phyloP scores from a whole-genome alignment of 805 yeast genomes.

The Saccharomycopsis synnaedendra region DNA sequence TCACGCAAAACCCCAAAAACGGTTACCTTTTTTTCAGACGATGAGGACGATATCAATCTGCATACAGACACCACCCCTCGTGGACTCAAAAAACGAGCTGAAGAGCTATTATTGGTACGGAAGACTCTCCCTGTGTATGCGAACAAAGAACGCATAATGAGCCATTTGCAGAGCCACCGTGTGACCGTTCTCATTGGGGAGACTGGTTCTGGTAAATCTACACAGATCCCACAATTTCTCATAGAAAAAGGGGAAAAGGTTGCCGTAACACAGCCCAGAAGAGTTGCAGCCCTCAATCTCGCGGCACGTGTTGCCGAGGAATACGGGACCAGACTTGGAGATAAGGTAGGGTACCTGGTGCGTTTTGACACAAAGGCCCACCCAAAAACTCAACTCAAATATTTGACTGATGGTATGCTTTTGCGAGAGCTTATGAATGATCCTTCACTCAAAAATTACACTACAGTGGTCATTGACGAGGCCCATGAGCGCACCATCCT shows the following conservation, averaged over 20 bases:
- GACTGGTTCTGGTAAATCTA: conserved; percentile 96
- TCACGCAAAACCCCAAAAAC: neutral
- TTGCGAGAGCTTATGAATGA: conserved; percentile 82
- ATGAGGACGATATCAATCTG: conserved; percentile 3
- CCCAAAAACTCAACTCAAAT: conserved; percentile 58
- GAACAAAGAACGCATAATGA: conserved; percentile 52
- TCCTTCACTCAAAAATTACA: conserved; percentile 47
- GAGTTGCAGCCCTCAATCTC: conserved; percentile 93
- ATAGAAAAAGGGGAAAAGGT: conserved; percentile 44
- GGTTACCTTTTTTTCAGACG: conserved; percentile 8
- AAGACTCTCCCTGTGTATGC: conserved; percentile 63
- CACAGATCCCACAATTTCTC: conserved; percentile 92
- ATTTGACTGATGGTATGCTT: conserved; percentile 95
- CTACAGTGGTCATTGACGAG: conserved; percentile 81
- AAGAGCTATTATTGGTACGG: conserved; percentile 39
- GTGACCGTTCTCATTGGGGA: conserved; percentile 87
- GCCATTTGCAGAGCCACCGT: conserved; percentile 40
- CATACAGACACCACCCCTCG: too few species aligned
- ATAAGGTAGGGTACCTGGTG: conserved; percentile 84
- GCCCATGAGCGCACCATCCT: conserved; percentile 95
- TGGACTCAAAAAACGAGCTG: conserved; percentile 25
- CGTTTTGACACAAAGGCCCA: conserved; percentile 70
- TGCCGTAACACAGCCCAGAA: conserved; percentile 94
- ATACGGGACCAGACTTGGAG: conserved; percentile 65
- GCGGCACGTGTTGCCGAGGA: conserved; percentile 92